A percentile compares a stretch with the other conserved stretches of the same genome.
phyloP scores from a whole-genome alignment of 2,329 filamentous ascomycete genomes.

The Huntiella omanensis region DNA sequence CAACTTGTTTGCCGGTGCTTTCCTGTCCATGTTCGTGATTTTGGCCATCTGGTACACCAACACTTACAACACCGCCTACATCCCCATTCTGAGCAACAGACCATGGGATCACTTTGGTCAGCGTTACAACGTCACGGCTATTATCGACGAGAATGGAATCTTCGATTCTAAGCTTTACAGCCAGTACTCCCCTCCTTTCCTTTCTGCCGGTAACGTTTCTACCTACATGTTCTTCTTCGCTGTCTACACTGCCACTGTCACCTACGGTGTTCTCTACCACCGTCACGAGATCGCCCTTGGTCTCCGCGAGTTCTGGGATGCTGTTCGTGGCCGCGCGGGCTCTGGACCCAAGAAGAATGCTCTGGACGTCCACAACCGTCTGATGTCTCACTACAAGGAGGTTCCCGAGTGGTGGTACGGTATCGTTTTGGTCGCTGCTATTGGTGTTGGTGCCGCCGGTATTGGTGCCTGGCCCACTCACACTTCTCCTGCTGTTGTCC shows the following conservation, averaged over 20 bases:
- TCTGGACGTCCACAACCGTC: conserved; percentile 17
- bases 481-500: conserved; percentile 31
- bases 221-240: conserved; percentile 38
- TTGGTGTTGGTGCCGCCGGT: conserved; percentile 27
- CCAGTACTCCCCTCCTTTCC: conserved; percentile 31
- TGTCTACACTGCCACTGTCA: conserved; percentile 32
- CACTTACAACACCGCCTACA: conserved; percentile 35
- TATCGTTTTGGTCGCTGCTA: conserved; percentile 22
- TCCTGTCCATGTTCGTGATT: conserved; percentile 35
- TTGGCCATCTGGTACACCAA: conserved; percentile 40
- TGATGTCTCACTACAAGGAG: conserved; percentile 20
- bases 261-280: conserved; percentile 32
- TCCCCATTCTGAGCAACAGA: conserved; percentile 32
- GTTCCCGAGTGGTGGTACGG: conserved; percentile 38
- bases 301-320: conserved; percentile 27
- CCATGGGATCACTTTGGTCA: conserved; percentile 30
- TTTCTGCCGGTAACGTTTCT: conserved; percentile 29
- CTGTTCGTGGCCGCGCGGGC: conserved; percentile 20
- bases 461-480: conserved; percentile 31
- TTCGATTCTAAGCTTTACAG: conserved; percentile 28
- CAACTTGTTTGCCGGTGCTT: conserved; percentile 40
- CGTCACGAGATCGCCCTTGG: conserved; percentile 30
- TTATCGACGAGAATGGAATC: conserved; percentile 24
- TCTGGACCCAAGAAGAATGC: conserved; percentile 17
- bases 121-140: conserved; percentile 27